Percentiles rank a stretch among this genome's conserved stretches.
Conservation (phyloP, 495 filamentous ascomycete species). For the Trichocladium antarcticum region DNA sequence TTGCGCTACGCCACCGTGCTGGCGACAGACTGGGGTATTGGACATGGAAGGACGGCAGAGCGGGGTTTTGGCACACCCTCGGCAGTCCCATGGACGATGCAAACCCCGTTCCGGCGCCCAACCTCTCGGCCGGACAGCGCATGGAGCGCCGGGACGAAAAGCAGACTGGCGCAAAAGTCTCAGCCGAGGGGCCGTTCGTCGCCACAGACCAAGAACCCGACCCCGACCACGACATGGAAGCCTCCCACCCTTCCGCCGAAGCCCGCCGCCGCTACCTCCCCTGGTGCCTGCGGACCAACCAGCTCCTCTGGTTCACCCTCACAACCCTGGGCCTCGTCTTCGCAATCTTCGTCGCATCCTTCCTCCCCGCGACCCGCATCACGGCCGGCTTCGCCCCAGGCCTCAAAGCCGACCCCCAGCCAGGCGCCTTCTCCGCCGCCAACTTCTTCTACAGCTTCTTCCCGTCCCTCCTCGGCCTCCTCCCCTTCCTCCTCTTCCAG, state of each 20-base stretch:
- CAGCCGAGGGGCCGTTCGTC: constrained; percentile 30
- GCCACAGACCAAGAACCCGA: constrained; percentile 4
- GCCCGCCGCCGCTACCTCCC: constrained; percentile 59
- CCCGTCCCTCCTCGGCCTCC: constrained; percentile 61
- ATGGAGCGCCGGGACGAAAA: constrained; percentile 35
- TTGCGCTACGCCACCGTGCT: constrained; percentile 38
- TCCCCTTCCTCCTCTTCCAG: constrained; percentile 68
- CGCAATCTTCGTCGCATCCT: constrained; percentile 66
- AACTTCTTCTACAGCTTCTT: constrained; percentile 85
- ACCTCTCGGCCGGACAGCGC: constrained; percentile 19
- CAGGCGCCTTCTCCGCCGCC: constrained; percentile 63
- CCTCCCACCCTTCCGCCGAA: constrained; percentile 32
- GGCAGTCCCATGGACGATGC: constrained; percentile 29
- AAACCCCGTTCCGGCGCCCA: constrained; percentile 14
- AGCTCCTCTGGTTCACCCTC: constrained; percentile 52
- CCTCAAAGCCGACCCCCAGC: constrained; percentile 48
- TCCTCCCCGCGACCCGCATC: constrained; percentile 53
- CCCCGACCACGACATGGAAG: constrained; percentile 14
- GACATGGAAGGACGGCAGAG: constrained; percentile 44
- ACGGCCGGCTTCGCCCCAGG: constrained; percentile 57
- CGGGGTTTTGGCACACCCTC: constrained; percentile 35
- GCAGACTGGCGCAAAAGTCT: not conserved
- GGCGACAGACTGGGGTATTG: constrained; percentile 72
- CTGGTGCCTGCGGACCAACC: constrained; percentile 59
- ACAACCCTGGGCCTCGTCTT: constrained; percentile 54